These are phyloP conservation scores for Exsudoporus floridanus DNA, from an alignment of 1,284 basidiomycete species.

Conservation along the genomic window DNA sequence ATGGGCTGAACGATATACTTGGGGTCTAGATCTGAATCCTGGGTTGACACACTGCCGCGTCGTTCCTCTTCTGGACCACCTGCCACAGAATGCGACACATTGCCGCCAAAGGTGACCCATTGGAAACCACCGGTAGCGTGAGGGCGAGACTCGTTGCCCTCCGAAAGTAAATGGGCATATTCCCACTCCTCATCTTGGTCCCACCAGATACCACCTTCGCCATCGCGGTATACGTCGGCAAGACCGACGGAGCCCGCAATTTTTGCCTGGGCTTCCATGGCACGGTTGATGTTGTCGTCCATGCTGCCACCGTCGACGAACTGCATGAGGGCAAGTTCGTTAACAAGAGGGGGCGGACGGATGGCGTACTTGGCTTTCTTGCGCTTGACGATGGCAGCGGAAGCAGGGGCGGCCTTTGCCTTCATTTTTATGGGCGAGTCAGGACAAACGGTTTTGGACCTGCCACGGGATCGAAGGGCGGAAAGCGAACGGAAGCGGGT, in stretches of 20 bases:
- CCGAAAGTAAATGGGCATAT: conserved; percentile 54
- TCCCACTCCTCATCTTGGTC: conserved; percentile 70
- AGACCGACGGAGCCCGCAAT: conserved; percentile 40
- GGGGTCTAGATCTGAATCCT: conserved; percentile 54
- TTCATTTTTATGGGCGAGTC: conserved; percentile 26
- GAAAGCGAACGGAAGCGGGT: conserved; percentile 49
- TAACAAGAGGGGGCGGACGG: conserved; percentile 49
- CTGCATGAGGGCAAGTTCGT: conserved; percentile 66
- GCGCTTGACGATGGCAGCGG: conserved; percentile 40
- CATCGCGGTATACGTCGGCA: conserved; percentile 56
- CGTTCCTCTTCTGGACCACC: conserved; percentile 36
- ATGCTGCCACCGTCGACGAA: conserved; percentile 61
- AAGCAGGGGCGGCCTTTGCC: conserved; percentile 19
- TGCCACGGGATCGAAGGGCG: conserved; percentile 39
- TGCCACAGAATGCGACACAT: conserved; percentile 10
- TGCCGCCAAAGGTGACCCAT: conserved; percentile 46
- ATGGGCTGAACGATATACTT: conserved; percentile 47
- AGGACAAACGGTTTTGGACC: conserved; percentile 33
- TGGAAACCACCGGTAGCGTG: conserved; percentile 25
- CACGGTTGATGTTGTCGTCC: conserved; percentile 54
- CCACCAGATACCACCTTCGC: conserved; percentile 61
- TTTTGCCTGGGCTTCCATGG: conserved; percentile 55
- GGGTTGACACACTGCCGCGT: conserved; percentile 47
- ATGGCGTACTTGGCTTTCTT: conserved; percentile 46
- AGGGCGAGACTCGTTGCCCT: conserved; percentile 23